phyloP scores from a whole-genome alignment of 108 stramenopile species.

The Cyclotella kingstonii region DNA sequence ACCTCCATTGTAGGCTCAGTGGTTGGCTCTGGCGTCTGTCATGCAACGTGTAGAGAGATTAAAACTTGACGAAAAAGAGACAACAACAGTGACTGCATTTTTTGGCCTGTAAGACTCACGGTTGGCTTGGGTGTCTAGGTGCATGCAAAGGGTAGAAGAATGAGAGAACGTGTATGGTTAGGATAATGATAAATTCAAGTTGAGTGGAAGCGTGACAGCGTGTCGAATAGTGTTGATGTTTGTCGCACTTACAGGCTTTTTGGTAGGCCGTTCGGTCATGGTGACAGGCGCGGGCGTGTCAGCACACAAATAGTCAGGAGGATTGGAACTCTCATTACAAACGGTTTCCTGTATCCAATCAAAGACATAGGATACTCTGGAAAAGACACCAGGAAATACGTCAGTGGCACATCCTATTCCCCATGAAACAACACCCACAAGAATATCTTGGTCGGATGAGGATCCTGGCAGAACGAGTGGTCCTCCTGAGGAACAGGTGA shows the following conservation, averaged over 20 bases:
- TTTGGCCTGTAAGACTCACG: no score
- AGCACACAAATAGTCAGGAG: slow-evolving; percentile 35
- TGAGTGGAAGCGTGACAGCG: neutral
- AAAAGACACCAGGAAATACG: slow-evolving; percentile 30
- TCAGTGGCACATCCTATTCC: slow-evolving; percentile 23
- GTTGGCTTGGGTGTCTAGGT: no score
- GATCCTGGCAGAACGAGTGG: slow-evolving; percentile 27
- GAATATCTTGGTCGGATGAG: slow-evolving; percentile 28
- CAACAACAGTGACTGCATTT: no score
- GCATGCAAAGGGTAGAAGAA: no score
- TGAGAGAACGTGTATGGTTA: neutral
- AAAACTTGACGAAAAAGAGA: no score
- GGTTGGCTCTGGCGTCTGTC: no score
- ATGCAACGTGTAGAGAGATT: no score
- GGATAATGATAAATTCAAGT: neutral
- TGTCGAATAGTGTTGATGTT: neutral
- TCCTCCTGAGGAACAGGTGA: no score
- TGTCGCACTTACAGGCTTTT: neutral
- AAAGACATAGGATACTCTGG: slow-evolving; percentile 36
- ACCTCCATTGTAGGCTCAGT: no score
- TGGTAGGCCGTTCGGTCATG: neutral
- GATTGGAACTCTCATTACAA: slow-evolving; percentile 27
- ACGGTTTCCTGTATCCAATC: slow-evolving; percentile 38
- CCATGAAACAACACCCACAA: slow-evolving; percentile 35
- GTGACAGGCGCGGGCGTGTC: neutral